Evolutionary conservation across 495 filamentous ascomycete genomes (phyloP).

Genomic region (Penicillium nucicola): DNA sequence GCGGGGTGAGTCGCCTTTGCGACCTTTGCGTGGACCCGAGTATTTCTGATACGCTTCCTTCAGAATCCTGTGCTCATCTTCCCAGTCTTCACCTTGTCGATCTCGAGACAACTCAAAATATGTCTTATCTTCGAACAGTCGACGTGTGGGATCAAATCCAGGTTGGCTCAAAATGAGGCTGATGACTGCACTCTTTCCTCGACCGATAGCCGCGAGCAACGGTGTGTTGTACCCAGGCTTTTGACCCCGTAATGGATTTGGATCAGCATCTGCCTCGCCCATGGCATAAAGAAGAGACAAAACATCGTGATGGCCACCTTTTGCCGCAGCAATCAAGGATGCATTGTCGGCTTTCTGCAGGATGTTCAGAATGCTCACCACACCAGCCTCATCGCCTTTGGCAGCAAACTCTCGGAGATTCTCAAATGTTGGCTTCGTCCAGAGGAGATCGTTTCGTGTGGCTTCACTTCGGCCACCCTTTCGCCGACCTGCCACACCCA

Average conservation of each 20-base stretch:
- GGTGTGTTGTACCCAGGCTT: slow-evolving; percentile 69
- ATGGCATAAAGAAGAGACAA: slow-evolving; percentile 82
- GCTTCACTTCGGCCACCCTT: slow-evolving; percentile 57
- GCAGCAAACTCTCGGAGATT: slow-evolving; percentile 78
- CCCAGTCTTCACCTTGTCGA: slow-evolving; percentile 81
- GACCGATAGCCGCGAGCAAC: slow-evolving; percentile 90
- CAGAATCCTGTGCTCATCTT: slow-evolving; percentile 80
- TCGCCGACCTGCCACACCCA: slow-evolving; percentile 37
- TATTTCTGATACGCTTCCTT: slow-evolving; percentile 74
- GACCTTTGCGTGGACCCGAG: slow-evolving; percentile 37
- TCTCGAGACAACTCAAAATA: slow-evolving; percentile 84
- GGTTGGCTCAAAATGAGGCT: slow-evolving; percentile 74
- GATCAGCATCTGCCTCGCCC: slow-evolving; percentile 76
- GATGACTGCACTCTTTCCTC: slow-evolving; percentile 80
- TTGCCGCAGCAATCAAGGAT: slow-evolving; percentile 85
- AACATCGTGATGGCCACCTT: slow-evolving; percentile 84
- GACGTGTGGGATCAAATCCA: slow-evolving; percentile 73
- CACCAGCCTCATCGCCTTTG: slow-evolving; percentile 77
- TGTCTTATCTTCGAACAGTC: slow-evolving; percentile 61
- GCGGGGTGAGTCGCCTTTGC: slow-evolving; percentile 47
- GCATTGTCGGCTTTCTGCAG: slow-evolving; percentile 74
- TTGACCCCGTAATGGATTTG: slow-evolving; percentile 54
- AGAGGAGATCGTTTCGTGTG: slow-evolving; percentile 59
- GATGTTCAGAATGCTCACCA: slow-evolving; percentile 76
- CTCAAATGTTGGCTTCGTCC: slow-evolving; percentile 59